phyloP scores from a whole-genome alignment of 805 yeast species.

The Pichia kluyveri region DNA sequence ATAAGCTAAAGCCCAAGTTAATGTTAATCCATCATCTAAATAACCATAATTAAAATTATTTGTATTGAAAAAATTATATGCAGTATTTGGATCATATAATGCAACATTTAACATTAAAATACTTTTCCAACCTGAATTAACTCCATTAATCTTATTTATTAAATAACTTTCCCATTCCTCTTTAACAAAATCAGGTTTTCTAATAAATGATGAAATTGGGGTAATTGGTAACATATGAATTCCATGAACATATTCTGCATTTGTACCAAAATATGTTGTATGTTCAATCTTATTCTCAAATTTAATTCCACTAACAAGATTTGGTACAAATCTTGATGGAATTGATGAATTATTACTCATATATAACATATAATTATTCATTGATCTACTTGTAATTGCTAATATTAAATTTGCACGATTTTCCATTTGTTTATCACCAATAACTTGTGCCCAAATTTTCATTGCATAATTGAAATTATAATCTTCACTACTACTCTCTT shows the following conservation, averaged over 20 bases:
- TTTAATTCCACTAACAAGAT: constrained; percentile 64
- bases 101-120: constrained; percentile 68
- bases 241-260: constrained; percentile 68
- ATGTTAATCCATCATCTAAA: constrained; percentile 78
- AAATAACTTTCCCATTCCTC: constrained; percentile 55
- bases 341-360: constrained; percentile 44
- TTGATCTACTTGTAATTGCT: constrained; percentile 45
- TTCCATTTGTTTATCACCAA: constrained; percentile 44
- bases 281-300: constrained; percentile 69
- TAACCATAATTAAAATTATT: constrained; percentile 41
- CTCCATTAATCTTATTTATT: constrained; percentile 32
- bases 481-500: constrained; percentile 69
- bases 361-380: constrained; percentile 49
- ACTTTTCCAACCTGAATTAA: constrained; percentile 67
- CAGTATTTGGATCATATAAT: constrained; percentile 52
- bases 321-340: constrained; percentile 46
- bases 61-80: constrained; percentile 55
- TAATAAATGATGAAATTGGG: constrained; percentile 52
- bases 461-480: constrained; percentile 63
- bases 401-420: constrained; percentile 50
- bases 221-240: constrained; percentile 73
- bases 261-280: constrained; percentile 67
- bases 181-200: constrained; percentile 43
- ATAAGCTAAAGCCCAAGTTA: constrained; percentile 79
- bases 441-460: constrained; percentile 54